Evolutionary conservation across 352 stramenopile species (phyloP).

Genomic region (Thalassiosira exigua): DNA sequence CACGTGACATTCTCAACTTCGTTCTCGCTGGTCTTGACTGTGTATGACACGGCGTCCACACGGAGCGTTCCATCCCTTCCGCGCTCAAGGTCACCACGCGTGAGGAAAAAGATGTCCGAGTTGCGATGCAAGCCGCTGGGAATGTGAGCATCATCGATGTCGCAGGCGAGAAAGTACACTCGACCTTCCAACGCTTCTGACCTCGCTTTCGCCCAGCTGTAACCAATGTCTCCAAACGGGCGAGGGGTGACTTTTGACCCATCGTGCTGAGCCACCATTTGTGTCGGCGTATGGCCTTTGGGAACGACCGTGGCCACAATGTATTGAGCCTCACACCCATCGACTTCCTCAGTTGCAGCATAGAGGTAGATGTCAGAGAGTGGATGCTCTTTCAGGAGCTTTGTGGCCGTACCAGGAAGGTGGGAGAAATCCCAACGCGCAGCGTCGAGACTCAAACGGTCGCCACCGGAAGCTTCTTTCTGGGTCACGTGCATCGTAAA

Average conservation of each 20-base stretch:
- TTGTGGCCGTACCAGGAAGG: neutral
- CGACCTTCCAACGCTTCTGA: neutral
- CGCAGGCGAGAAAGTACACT: constrained; percentile 1
- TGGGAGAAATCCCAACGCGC: constrained; percentile 3
- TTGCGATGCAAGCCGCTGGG: neutral
- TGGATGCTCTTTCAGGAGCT: neutral
- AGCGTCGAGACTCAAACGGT: neutral
- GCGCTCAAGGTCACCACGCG: neutral
- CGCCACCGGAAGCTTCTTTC: neutral
- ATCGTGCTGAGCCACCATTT: neutral
- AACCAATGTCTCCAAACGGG: constrained; percentile 2
- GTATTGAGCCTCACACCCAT: constrained; percentile 2
- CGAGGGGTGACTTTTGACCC: constrained; percentile 2
- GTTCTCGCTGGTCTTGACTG: neutral
- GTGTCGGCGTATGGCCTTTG: neutral
- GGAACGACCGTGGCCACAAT: neutral
- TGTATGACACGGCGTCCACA: neutral
- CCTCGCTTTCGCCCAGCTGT: neutral
- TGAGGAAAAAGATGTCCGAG: neutral
- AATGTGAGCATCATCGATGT: constrained; percentile 1
- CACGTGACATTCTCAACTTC: constrained; percentile 2
- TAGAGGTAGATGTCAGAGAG: neutral
- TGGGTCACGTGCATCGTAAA: neutral
- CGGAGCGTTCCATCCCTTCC: constrained; percentile 1
- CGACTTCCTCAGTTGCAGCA: neutral